These are phyloP conservation scores for Bondarzewia mesenterica DNA, from an alignment of 1,284 basidiomycete genomes.

Conservation along the genomic window DNA sequence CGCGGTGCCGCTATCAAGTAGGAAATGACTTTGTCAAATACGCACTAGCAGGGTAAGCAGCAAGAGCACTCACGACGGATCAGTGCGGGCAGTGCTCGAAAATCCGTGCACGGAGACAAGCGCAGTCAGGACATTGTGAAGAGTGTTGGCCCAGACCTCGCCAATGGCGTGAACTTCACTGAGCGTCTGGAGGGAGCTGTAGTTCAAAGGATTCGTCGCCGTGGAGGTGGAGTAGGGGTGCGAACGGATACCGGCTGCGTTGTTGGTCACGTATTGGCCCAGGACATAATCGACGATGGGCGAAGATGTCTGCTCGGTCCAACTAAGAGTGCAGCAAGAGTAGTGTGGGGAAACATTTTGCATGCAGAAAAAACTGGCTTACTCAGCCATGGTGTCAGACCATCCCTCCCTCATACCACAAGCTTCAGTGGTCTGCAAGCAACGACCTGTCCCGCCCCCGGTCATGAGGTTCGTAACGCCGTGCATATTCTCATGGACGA, in stretches of 20 bases:
- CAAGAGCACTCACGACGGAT: constrained; percentile 21
- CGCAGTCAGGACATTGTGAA: constrained; percentile 43
- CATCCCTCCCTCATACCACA: constrained; percentile 48
- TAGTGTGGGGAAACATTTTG: no score
- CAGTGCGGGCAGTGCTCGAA: constrained; percentile 29
- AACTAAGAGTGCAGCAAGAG: no score
- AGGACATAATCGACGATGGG: constrained; percentile 31
- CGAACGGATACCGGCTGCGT: constrained; percentile 27
- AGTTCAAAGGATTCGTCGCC: constrained; percentile 29
- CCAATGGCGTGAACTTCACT: constrained; percentile 39
- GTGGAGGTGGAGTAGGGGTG: constrained; percentile 36
- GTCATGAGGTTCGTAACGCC: constrained; percentile 45
- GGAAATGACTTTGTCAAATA: constrained; percentile 2
- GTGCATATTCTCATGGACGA: constrained; percentile 41
- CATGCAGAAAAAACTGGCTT: constrained; percentile 12
- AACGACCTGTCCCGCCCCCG: constrained; percentile 44
- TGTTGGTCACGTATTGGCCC: constrained; percentile 28
- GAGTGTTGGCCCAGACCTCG: constrained; percentile 45
- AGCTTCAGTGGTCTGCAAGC: constrained; percentile 40
- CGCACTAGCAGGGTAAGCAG: not conserved
- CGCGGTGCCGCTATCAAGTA: constrained; percentile 25
- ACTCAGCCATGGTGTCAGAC: constrained; percentile 46
- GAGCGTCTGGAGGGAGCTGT: constrained; percentile 28
- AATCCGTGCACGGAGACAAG: constrained; percentile 36
- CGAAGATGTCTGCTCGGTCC: constrained; percentile 29